Base-by-base conservation (phyloP, 768 basidiomycete genomes). In the Daedaleopsis sinensis region DNA sequence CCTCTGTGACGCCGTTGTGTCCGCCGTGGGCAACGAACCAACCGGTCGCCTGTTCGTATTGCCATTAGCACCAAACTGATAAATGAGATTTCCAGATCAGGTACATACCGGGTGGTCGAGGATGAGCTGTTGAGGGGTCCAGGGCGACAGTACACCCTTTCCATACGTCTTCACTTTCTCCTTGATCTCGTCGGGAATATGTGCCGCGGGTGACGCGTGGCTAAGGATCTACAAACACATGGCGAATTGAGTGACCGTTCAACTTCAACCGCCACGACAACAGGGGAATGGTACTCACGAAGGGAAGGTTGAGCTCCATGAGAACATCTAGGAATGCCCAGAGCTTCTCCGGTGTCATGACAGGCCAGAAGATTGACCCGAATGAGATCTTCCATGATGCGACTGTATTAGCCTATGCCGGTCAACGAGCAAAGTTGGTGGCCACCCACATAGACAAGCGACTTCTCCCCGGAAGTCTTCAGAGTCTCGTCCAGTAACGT, bases 21-120 rank as follows among this genome's bases (percentile, higher is more conserved):
- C 70, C 71, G 43, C 66, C 64, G 43, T 72, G 71, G 1, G 68
- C 68, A 12, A 72, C 38, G 52, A 71, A 66, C 68, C 71, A 72
- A 0, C 68, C 71, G 21, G 64, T 66, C 0, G 60, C 68, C 70
- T 72, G 36, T 38, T 35, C 37, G 51, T 38, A 13, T 1, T 18
- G 11, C 18, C 7, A 16, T 24, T 15, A 13, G 46, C 43, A 21
- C 1, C 35, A 15, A 16, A 32, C 3, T 42, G 8, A 24, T 44
- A 7, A 18, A 47, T 38, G 42, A 21, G 38, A 16, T 23, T 13
- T 18, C 19, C 44, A 7, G 15, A 13, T 18, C 13, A 42, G 27
- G n/a, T 16, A 52, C 65, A 10, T 43, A 72, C 71, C 11, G 62
- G 59, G 55, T 72, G 71, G 7, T 50, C 39, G 4, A 72, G 55